These are phyloP conservation scores for Lagenaria siceraria DNA, from an alignment of 306 rosid species.

Conservation along the genomic window DNA sequence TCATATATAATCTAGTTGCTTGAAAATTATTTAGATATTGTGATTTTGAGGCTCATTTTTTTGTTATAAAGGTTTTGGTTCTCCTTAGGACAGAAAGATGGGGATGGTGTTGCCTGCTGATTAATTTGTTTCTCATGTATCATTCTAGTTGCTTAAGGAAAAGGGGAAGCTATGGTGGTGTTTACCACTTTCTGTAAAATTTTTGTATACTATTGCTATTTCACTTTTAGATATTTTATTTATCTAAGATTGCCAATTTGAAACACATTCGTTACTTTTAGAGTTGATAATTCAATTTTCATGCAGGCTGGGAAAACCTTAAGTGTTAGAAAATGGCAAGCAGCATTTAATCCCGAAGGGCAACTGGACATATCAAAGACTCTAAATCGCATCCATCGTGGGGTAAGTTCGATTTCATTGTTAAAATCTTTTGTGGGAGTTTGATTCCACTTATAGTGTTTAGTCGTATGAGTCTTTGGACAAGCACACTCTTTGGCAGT, in stretches of 20 bases:
- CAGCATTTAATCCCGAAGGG: conserved; percentile 78
- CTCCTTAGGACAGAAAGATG: not conserved
- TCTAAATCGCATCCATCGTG: conserved; percentile 69
- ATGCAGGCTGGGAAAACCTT: conserved; percentile 87
- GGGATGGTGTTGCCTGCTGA: not conserved
- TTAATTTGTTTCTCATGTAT: not conserved
- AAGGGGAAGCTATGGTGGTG: not conserved
- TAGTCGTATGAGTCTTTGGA: not conserved
- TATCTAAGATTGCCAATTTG: not conserved
- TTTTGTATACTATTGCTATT: not conserved
- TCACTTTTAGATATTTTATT: not conserved
- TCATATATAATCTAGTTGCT: not conserved
- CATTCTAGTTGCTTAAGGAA: not conserved
- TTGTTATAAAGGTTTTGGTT: not conserved
- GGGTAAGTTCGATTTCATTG: conserved; percentile 43
- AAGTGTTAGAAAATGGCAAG: conserved; percentile 86
- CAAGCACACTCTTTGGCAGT: not conserved
- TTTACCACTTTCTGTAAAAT: not conserved
- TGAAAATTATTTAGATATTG: not conserved
- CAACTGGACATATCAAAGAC: conserved; percentile 75
- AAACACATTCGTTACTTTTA: not conserved
- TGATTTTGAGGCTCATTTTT: not conserved
- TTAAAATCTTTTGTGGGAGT: conserved; percentile 4
- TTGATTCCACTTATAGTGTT: not conserved
- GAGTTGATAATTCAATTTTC: conserved; percentile 3